phyloP scores from a whole-genome alignment of 108 stramenopile genomes.

The Pseudonitzschia multistriata region DNA sequence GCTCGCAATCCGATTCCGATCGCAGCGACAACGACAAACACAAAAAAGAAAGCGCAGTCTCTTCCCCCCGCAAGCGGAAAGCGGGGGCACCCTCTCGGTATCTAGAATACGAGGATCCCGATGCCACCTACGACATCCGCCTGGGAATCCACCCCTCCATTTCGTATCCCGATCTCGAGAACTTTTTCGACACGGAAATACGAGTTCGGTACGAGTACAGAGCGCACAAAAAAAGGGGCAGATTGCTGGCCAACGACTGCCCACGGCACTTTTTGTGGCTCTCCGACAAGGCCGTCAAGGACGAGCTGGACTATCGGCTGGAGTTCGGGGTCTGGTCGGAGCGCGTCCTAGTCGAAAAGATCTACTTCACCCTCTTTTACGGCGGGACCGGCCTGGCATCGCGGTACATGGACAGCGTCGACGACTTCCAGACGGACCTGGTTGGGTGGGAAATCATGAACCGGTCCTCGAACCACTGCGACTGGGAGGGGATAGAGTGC shows the following conservation, averaged over 20 bases:
- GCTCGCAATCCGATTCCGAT: too few relatives aligned
- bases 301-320: slow-evolving; percentile 17
- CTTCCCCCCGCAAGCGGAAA: neutral
- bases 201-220: neutral
- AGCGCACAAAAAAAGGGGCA: neutral
- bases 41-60: neutral
- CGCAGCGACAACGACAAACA: too few relatives aligned
- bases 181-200: slow-evolving; percentile 7
- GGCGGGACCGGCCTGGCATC: slow-evolving; percentile 20
- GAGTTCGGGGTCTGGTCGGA: slow-evolving; percentile 26
- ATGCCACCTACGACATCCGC: neutral
- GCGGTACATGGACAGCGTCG: slow-evolving; percentile 10
- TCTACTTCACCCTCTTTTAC: slow-evolving; percentile 27
- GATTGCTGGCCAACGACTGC: neutral
- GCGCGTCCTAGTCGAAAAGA: slow-evolving; percentile 29
- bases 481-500: slow-evolving; percentile 43
- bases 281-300: neutral
- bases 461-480: slow-evolving; percentile 20
- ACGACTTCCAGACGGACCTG: slow-evolving; percentile 18
- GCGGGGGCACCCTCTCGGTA: slow-evolving; percentile 5
- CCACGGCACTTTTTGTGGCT: slow-evolving; percentile 32
- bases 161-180: neutral
- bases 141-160: slow-evolving; percentile 3
- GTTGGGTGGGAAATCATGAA: slow-evolving; percentile 26
- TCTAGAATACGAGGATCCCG: slow-evolving; percentile 7